Conservation (phyloP, 2,329 filamentous ascomycete genomes). For the Fusarium piperis region DNA sequence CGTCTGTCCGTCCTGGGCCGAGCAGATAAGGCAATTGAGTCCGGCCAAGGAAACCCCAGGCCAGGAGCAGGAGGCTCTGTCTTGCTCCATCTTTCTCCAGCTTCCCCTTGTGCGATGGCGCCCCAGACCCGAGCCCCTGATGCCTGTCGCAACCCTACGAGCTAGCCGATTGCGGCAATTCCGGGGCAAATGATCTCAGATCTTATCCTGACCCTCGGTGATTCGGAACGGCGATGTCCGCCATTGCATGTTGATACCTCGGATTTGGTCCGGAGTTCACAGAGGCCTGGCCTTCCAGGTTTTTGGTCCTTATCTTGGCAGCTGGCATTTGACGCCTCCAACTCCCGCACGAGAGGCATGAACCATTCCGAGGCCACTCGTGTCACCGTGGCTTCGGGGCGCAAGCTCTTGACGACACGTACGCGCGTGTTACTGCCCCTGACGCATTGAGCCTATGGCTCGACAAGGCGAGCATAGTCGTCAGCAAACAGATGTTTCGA, state of each 20-base stretch:
- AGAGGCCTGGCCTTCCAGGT: slow-evolving; percentile 18
- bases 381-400: not conserved
- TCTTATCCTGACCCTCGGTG: slow-evolving; percentile 45
- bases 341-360: not conserved
- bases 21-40: slow-evolving; percentile 40
- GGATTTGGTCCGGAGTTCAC: slow-evolving; percentile 30
- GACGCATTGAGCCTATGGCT: slow-evolving; percentile 15
- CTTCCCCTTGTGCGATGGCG: slow-evolving; percentile 44
- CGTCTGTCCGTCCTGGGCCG: slow-evolving; percentile 8
- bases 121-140: slow-evolving; percentile 29
- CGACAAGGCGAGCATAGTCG: slow-evolving; percentile 10
- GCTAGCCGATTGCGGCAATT: slow-evolving; percentile 45
- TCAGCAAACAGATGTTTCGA: slow-evolving; percentile 1
- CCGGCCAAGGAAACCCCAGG: slow-evolving; percentile 22
- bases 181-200: slow-evolving; percentile 49
- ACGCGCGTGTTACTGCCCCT: slow-evolving; percentile 2
- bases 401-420: slow-evolving; percentile 6
- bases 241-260: slow-evolving; percentile 15
- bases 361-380: not conserved
- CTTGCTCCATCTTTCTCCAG: slow-evolving; percentile 42
- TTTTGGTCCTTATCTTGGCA: slow-evolving; percentile 1
- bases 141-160: slow-evolving; percentile 25
- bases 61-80: slow-evolving; percentile 41
- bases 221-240: slow-evolving; percentile 46
- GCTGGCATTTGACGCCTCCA: not conserved